Percentiles rank a stretch among this genome's conserved stretches.
Evolutionary conservation across 306 rosid species (phyloP).

Genomic region (Vigna reflexopilosa): DNA sequence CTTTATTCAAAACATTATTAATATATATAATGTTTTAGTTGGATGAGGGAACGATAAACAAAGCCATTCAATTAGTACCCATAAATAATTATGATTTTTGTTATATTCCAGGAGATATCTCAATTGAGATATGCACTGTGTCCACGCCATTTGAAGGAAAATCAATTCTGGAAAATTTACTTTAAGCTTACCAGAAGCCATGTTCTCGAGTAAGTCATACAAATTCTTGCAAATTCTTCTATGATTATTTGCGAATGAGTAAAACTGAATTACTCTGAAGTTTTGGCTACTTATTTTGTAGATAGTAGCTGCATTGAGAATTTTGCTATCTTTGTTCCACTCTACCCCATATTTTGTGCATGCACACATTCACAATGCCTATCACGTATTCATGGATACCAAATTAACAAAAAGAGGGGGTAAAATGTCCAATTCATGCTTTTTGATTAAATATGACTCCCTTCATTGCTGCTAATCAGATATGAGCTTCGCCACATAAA

Average conservation of each 20-base stretch:
- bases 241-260: constrained; percentile 5
- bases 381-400: constrained; percentile 6
- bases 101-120: constrained; percentile 74
- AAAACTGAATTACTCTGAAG: not conserved
- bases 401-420: constrained; percentile 2
- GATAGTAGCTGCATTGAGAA: constrained; percentile 30
- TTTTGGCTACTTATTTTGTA: constrained; percentile 2
- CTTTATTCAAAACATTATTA: constrained; percentile 8
- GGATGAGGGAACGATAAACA: not conserved
- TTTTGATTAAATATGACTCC: constrained; percentile 24
- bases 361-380: constrained; percentile 21
- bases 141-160: constrained; percentile 88
- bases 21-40: constrained; percentile 29
- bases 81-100: constrained; percentile 24
- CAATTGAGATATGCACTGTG: constrained; percentile 81
- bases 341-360: not conserved
- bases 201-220: constrained; percentile 72
- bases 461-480: constrained; percentile 52
- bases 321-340: not conserved
- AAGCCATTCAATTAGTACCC: not conserved
- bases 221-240: constrained; percentile 22
- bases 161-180: constrained; percentile 84
- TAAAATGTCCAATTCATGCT: constrained; percentile 14
- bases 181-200: constrained; percentile 77
- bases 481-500: constrained; percentile 79